A percentile compares a stretch with the other conserved stretches of the same genome.
Evolutionary conservation across 2,329 filamentous ascomycete genomes (phyloP).

Genomic region (Microcyclospora pomicola): DNA sequence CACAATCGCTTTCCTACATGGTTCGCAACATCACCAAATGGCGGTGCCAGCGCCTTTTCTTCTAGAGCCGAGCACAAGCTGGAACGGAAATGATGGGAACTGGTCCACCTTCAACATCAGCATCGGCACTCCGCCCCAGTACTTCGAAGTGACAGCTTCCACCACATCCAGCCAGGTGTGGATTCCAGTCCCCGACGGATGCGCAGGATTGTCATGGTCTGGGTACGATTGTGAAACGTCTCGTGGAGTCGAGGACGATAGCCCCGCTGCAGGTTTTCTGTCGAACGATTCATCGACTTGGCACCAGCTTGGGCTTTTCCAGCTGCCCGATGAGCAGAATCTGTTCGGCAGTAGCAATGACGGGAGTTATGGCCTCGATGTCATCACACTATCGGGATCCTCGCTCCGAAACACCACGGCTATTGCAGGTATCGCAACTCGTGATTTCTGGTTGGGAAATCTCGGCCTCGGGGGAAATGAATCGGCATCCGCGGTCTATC

Average conservation of each 20-base stretch:
- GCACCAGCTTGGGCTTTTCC: conserved; percentile 21
- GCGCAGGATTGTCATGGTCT: conserved; percentile 11
- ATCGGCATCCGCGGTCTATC: conserved; percentile 10
- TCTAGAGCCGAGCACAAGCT: conserved; percentile 3
- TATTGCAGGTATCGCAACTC: conserved; percentile 24
- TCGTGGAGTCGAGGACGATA: conserved; percentile 19
- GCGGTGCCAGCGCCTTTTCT: too few species aligned
- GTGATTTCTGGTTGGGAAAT: conserved; percentile 25
- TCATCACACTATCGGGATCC: conserved; percentile 14
- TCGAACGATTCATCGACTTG: conserved; percentile 22
- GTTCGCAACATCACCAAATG: too few species aligned
- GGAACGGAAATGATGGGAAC: conserved; percentile 13
- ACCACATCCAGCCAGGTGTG: conserved; percentile 23
- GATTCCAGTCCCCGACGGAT: conserved; percentile 23
- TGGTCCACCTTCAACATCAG: conserved; percentile 15
- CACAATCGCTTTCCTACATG: too few species aligned
- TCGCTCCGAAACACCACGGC: conserved; percentile 6
- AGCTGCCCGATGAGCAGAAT: conserved; percentile 17
- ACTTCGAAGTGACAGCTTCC: conserved; percentile 10
- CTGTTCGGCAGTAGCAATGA: conserved; percentile 17
- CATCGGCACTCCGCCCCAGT: conserved; percentile 14
- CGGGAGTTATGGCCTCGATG: conserved; percentile 25
- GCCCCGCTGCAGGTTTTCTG: conserved; percentile 12
- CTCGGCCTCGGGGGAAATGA: conserved; percentile 23
- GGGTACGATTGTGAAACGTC: conserved; percentile 13